Conservation (phyloP, 345 rosid species). For the Eucalyptus curtisii region DNA sequence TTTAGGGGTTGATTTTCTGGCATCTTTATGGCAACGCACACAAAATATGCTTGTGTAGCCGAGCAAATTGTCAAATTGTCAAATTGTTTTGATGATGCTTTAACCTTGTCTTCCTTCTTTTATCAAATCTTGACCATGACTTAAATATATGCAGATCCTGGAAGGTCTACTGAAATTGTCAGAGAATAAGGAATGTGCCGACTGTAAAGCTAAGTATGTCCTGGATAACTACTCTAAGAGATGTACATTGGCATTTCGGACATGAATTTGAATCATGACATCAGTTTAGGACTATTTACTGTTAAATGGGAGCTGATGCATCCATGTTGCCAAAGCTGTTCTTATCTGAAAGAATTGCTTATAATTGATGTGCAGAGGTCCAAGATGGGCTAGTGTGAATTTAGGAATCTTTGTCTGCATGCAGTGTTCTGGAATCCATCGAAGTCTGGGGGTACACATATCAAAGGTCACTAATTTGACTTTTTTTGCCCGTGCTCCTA, state of each 20-base stretch:
- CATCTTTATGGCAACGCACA: neutral
- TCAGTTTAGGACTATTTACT: neutral
- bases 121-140: neutral
- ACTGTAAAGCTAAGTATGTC: slow-evolving; percentile 91
- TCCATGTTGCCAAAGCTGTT: neutral
- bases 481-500: neutral
- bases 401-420: slow-evolving; percentile 96
- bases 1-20: neutral
- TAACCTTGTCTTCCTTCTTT: neutral
- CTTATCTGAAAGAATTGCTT: neutral
- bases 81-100: neutral
- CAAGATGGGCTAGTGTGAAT: slow-evolving; percentile 99
- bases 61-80: neutral
- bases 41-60: neutral
- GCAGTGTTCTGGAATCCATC: slow-evolving; percentile 97
- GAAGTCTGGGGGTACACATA: slow-evolving; percentile 99
- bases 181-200: slow-evolving; percentile 94
- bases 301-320: neutral
- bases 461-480: slow-evolving; percentile 51
- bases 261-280: neutral
- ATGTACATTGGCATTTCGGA: neutral
- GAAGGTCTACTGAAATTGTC: slow-evolving; percentile 90
- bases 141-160: slow-evolving; percentile 43
- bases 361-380: slow-evolving; percentile 46
- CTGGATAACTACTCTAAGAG: neutral